Percentiles rank a stretch among this genome's conserved stretches.
Conservation (phyloP, 2,329 filamentous ascomycete species). For the Cladosporium phlei region DNA sequence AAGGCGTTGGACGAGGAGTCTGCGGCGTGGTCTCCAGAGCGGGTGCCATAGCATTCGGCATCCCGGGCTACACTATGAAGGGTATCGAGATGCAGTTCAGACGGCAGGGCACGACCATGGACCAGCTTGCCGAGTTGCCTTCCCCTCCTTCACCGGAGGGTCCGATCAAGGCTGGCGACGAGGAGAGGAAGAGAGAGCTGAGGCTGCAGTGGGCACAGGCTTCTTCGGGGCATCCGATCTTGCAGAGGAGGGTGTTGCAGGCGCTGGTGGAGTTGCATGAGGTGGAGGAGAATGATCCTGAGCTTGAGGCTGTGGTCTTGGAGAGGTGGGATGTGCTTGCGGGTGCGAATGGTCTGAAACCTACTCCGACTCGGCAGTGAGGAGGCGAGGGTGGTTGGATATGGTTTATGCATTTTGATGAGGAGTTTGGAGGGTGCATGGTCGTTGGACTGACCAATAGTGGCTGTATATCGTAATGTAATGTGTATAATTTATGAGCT, state of each 20-base stretch:
- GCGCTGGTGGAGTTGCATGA: conserved; percentile 4
- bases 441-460: too few species aligned
- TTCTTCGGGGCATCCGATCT: conserved; percentile 6
- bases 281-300: background rate
- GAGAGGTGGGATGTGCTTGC: conserved; percentile 6
- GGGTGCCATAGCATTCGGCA: conserved; percentile 53
- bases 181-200: background rate
- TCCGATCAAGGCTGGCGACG: background rate
- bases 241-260: conserved; percentile 10
- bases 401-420: too few species aligned
- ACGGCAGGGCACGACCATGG: conserved; percentile 4
- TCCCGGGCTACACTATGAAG: conserved; percentile 70
- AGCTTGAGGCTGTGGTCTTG: background rate
- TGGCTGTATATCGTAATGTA: too few species aligned
- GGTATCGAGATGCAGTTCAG: conserved; percentile 67
- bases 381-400: too few species aligned
- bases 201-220: conserved; percentile 1
- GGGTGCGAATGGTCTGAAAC: background rate
- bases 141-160: background rate
- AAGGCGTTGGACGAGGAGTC: conserved; percentile 32
- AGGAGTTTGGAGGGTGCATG: too few species aligned
- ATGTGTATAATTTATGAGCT: too few species aligned
- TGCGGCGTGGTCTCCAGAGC: conserved; percentile 72
- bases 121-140: background rate
- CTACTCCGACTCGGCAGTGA: background rate